Base-by-base conservation (phyloP, 805 yeast genomes). In the Cyberlindnera euphorbiae region DNA sequence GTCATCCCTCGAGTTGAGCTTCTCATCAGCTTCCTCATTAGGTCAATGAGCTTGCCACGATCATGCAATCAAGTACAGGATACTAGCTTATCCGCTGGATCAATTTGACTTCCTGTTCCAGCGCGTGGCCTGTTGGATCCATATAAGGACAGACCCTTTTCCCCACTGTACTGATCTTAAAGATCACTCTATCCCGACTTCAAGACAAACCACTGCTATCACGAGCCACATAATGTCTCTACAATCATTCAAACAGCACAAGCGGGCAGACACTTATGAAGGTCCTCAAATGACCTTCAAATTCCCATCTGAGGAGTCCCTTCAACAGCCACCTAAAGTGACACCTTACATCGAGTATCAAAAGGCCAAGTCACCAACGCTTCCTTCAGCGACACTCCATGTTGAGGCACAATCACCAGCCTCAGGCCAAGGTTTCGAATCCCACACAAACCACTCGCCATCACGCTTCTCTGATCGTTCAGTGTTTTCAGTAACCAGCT, bases 281-380 rank as follows among this genome's bases (percentile, higher is more conserved):
- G 71, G 71, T 5, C 48, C 60, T 2, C 70, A 65, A 42, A 54
- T 60, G 58, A 59, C 46, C 12, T 66, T 66, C 45, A 55, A 56
- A 35, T 66, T 64, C 35, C 71, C 71, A 12, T 53, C 59, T 6
- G 44, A 43, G 4, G 64, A 58, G 32, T 47, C 44, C 13, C 30
- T 48, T 6, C 27, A 41, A 4, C 34, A 42, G 14, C 51, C 49
- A 3, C 55, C 55, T 19, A 35, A 26, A 24, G 36, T 49, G 8
- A 21, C 30, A 9, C 53, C 53, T 7, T 50, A 39, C 33, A 38
- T 39, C 19, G 27, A 38, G 18, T 48, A 44, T 32, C 38, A 44
- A 26, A 35, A 32, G 17, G 6, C 33, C 21, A 32, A 37, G 13
- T 28, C 36, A 16, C 16, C 32, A 6, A 15, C 31, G 8, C 17